Evolutionary conservation across 2,329 filamentous ascomycete genomes (phyloP).

Genomic region (Diaporthe nobilis): DNA sequence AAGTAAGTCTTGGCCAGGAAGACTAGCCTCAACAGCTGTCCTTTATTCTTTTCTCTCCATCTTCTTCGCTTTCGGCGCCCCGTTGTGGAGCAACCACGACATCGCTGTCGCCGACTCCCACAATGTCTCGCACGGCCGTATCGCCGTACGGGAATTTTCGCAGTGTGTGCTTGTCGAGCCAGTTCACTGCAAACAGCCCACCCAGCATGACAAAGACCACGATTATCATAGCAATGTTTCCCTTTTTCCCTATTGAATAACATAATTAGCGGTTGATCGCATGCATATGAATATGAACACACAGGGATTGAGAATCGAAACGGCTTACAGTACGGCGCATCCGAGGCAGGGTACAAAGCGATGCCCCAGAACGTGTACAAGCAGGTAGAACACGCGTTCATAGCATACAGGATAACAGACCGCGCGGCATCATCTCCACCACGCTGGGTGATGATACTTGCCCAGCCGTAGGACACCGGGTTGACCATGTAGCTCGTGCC

Average conservation of each 20-base stretch:
- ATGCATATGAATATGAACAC: not conserved
- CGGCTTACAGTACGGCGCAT: constrained; percentile 57
- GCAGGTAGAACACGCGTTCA: constrained; percentile 56
- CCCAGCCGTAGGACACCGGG: constrained; percentile 56
- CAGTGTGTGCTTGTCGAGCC: constrained; percentile 22
- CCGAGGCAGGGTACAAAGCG: constrained; percentile 56
- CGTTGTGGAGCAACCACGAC: not conserved
- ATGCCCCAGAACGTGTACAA: constrained; percentile 63
- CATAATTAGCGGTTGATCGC: not conserved
- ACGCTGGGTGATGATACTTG: constrained; percentile 54
- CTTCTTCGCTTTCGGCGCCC: not conserved
- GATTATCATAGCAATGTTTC: constrained; percentile 25
- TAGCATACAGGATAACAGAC: constrained; percentile 56
- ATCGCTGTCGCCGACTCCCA: constrained; percentile 13
- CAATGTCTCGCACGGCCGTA: constrained; percentile 14
- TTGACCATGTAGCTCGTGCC: constrained; percentile 58
- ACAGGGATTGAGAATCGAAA: not conserved
- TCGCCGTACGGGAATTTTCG: constrained; percentile 23
- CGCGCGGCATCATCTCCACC: constrained; percentile 57
- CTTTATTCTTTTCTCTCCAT: not conserved
- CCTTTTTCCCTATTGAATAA: constrained; percentile 12
- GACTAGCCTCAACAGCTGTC: not conserved
- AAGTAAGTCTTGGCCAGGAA: not conserved
- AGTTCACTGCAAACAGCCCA: not conserved
- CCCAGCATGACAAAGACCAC: constrained; percentile 15